Conservation (phyloP, 805 yeast species). For the Saccharomyces mikatae region DNA sequence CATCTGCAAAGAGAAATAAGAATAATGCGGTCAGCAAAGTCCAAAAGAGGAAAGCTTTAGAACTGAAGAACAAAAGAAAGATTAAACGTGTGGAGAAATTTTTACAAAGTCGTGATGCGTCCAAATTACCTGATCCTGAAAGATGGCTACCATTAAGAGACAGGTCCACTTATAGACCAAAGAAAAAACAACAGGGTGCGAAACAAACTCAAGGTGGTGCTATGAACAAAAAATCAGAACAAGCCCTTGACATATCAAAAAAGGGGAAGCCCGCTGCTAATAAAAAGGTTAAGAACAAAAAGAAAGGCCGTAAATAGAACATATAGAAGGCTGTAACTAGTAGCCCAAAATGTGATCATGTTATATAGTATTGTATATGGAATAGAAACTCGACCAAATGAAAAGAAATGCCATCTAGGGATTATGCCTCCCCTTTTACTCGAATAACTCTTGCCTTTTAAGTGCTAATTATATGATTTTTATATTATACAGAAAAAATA, state of each 20-base stretch:
- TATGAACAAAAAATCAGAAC: constrained; percentile 34
- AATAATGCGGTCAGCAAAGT: constrained; percentile 12
- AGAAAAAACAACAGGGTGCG: constrained; percentile 42
- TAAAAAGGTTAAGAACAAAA: constrained; percentile 11
- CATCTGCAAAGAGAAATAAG: constrained; percentile 2
- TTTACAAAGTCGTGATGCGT: constrained; percentile 16
- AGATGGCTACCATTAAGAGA: constrained; percentile 90
- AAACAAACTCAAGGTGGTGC: constrained; percentile 60
- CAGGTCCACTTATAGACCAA: constrained; percentile 74
- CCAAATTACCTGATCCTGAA: constrained; percentile 49
- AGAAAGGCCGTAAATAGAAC: constrained; percentile 21
- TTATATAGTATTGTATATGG: not conserved
- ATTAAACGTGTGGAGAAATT: constrained; percentile 18
- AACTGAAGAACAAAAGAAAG: constrained; percentile 13
- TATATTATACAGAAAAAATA: not conserved
- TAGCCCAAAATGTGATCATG: not conserved
- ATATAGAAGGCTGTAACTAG: not conserved
- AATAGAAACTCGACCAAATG: not conserved
- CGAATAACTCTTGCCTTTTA: not conserved
- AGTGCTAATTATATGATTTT: not conserved
- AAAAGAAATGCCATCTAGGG: not conserved
- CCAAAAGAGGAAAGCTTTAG: constrained; percentile 27
- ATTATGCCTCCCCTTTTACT: not conserved
- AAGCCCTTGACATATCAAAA: constrained; percentile 26
- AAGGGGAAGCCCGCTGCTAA: constrained; percentile 8